A percentile compares a stretch with the other conserved stretches of the same genome.
phyloP scores from a whole-genome alignment of 2,329 filamentous ascomycete species.

The Ophiostoma sp. region DNA sequence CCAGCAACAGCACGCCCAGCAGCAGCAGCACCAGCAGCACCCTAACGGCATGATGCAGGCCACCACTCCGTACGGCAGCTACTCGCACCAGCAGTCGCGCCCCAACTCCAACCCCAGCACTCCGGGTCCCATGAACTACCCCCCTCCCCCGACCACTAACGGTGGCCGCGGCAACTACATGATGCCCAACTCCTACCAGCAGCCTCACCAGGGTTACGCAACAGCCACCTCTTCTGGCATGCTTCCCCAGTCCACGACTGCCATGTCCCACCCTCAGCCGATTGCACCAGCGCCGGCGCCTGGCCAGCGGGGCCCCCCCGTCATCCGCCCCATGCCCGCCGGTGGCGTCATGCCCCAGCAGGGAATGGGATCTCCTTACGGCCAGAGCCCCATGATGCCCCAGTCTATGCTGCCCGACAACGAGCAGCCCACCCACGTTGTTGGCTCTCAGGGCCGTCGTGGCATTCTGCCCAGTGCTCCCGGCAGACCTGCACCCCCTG shows the following conservation, averaged over 20 bases:
- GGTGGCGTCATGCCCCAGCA: conserved; percentile 58
- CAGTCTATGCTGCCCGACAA: conserved; percentile 52
- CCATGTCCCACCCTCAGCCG: conserved; percentile 66
- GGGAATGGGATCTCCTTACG: conserved; percentile 56
- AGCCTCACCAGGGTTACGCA: conserved; percentile 51
- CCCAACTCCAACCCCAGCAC: conserved; percentile 56
- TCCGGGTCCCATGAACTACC: conserved; percentile 54
- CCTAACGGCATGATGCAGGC: conserved; percentile 46
- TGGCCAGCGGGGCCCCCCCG: conserved; percentile 51
- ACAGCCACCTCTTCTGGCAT: conserved; percentile 49
- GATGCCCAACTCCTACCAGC: conserved; percentile 50
- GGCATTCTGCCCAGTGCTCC: conserved; percentile 89
- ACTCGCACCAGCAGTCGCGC: conserved; percentile 58
- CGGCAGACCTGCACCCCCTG: conserved; percentile 71
- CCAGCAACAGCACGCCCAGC: conserved; percentile 32
- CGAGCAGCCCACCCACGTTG: conserved; percentile 78
- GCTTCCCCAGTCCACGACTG: conserved; percentile 61
- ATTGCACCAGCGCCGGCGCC: conserved; percentile 65
- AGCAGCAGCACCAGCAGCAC: conserved; percentile 26
- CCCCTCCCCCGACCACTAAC: conserved; percentile 42
- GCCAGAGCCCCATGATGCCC: conserved; percentile 51
- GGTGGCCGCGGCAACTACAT: conserved; percentile 50
- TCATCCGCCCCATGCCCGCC: conserved; percentile 65
- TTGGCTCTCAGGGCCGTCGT: conserved; percentile 86
- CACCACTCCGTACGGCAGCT: conserved; percentile 48